Base-by-base conservation (phyloP, 176 grass and related monocot genomes). In the Zoysia japonica region DNA sequence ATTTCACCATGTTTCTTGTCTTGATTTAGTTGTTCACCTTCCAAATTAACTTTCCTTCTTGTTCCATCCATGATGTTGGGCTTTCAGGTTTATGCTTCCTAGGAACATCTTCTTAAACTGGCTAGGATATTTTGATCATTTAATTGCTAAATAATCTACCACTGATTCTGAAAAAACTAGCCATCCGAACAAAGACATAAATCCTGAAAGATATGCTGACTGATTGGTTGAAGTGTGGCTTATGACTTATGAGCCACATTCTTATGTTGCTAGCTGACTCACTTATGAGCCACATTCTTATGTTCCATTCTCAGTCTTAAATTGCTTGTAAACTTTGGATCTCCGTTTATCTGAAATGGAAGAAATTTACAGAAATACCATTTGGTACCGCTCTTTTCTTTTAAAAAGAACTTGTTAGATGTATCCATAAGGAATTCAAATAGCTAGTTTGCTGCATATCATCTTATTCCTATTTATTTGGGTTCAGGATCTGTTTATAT, bases 401-500 rank as follows among this genome's bases (percentile, higher is more conserved):
- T 6, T 17, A 19, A 57, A 57, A 57, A 57, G 55, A 57, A 55
- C 17, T 8, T 19, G 17, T 57, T 57, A 57, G 54, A 16, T 82
- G 72, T 28, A 82, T 76, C 61, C 12, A 28, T 71, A 68, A 76
- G 73, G 35, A 61, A 47, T 57, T 14, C 17, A 78, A 79, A 9
- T 52, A 70, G 5, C 83, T 28, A 17, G 42, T 44, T 12, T 74
- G 40, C 42, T 3, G 20, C 68, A 52, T 80, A 41, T 69, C 48
- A 80, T 44, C 62, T 55, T 38, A 85, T 83, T 56, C 9, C 9
- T 70, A 20, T 72, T 78, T 84, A n/a, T 78, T 74, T 87, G 75
- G 50, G 40, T 82, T 9, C 41, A 98, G 96, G 86, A 67, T 95
- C 90, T 49, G 74, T 85, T 65, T 98, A 98, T 83, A 87, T 49